A percentile compares a stretch with the other conserved stretches of the same genome.
Conservation (phyloP, 345 rosid genomes). For the Psidium guajava region DNA sequence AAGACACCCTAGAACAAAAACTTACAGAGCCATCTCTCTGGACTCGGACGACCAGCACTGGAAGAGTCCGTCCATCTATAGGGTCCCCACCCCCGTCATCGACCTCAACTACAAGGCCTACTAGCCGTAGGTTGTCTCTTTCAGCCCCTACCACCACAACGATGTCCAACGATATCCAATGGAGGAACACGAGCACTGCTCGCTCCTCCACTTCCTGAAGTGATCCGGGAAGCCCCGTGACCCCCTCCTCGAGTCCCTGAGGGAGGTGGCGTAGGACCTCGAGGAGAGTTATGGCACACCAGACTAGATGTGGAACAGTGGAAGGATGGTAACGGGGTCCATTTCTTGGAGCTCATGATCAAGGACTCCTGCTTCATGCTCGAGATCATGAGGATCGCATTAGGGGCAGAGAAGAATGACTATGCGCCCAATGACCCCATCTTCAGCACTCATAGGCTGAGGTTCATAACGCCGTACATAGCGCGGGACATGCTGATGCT, state of each 20-base stretch:
- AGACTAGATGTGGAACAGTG: neutral
- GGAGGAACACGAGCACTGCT: slow-evolving; percentile 4
- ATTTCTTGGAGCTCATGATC: slow-evolving; percentile 29
- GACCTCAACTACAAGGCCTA: slow-evolving; percentile 23
- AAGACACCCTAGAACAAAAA: no score
- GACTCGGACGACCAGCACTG: no score
- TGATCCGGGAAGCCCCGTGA: neutral
- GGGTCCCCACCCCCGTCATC: slow-evolving; percentile 10
- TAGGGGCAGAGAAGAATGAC: neutral
- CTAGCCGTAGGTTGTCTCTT: slow-evolving; percentile 25
- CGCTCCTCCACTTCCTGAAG: neutral
- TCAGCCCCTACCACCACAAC: slow-evolving; percentile 22
- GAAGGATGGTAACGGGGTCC: neutral
- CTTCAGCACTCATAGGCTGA: slow-evolving; percentile 30
- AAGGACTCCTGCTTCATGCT: slow-evolving; percentile 44
- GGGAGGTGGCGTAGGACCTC: neutral
- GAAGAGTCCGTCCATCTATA: slow-evolving; percentile 31
- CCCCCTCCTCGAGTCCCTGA: neutral
- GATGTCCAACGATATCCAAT: neutral
- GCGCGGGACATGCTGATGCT: slow-evolving; percentile 42
- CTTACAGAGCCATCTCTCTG: no score
- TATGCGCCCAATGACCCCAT: slow-evolving; percentile 29
- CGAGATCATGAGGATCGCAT: slow-evolving; percentile 14
- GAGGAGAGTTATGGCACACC: neutral
- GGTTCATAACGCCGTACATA: slow-evolving; percentile 22